Percentiles rank a stretch among this genome's conserved stretches.
These are phyloP conservation scores for Trametes hirsuta DNA, from an alignment of 1,284 basidiomycete genomes.

Conservation along the genomic window DNA sequence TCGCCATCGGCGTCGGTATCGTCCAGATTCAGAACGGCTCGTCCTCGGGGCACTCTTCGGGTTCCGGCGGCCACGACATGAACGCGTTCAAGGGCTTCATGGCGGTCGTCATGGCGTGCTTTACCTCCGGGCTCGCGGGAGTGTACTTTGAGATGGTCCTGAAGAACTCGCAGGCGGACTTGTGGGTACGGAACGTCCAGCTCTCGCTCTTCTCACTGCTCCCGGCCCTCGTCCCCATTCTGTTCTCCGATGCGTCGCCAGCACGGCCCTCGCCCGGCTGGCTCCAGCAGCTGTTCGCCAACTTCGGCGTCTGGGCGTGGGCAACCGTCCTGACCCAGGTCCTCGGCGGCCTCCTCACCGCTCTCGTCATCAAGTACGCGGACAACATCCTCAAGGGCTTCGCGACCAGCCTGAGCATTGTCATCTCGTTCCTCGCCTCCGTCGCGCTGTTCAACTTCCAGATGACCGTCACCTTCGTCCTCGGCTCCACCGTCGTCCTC, in stretches of 20 bases:
- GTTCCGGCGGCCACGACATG: conserved; percentile 53
- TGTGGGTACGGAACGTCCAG: conserved; percentile 98
- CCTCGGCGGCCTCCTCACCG: conserved; percentile 88
- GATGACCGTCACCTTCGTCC: conserved; percentile 83
- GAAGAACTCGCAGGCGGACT: conserved; percentile 86
- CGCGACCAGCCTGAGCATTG: conserved; percentile 90
- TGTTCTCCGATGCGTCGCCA: conserved; percentile 52
- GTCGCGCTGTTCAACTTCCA: conserved; percentile 88
- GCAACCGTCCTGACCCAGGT: conserved; percentile 90
- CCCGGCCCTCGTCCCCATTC: conserved; percentile 85
- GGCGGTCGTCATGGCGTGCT: conserved; percentile 90
- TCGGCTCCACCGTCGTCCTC: conserved; percentile 84
- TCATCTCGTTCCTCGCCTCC: conserved; percentile 90
- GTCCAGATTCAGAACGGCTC: conserved; percentile 82
- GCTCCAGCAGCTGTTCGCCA: conserved; percentile 61
- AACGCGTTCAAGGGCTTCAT: conserved; percentile 83
- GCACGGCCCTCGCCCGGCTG: conserved; percentile 38
- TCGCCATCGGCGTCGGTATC: conserved; percentile 90
- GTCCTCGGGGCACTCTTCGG: conserved; percentile 34
- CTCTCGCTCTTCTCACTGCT: conserved; percentile 92
- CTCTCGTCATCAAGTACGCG: conserved; percentile 84
- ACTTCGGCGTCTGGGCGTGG: conserved; percentile 92
- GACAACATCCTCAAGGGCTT: conserved; percentile 94
- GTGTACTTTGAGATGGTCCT: conserved; percentile 99
- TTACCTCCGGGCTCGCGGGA: conserved; percentile 95